Percentiles rank a stretch among this genome's conserved stretches.
phyloP scores from a whole-genome alignment of 768 basidiomycete genomes.

The Naganishia kalamii region DNA sequence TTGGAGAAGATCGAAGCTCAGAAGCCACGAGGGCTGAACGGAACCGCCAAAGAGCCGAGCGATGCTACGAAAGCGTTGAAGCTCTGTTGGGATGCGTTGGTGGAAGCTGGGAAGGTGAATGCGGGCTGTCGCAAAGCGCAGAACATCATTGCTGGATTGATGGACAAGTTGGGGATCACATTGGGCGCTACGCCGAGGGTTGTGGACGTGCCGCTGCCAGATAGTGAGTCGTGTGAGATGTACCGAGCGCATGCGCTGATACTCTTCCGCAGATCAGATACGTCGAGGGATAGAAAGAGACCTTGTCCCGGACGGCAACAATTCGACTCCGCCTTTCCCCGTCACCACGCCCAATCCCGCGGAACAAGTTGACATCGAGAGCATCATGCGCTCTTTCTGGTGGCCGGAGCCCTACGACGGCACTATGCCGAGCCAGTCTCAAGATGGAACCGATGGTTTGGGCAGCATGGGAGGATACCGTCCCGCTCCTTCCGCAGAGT shows the following conservation, averaged over 20 bases:
- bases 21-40: conserved; percentile 1
- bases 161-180: conserved; percentile 23
- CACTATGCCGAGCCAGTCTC: not conserved
- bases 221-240: not conserved
- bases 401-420: conserved; percentile 11
- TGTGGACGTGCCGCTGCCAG: not conserved
- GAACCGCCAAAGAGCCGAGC: not conserved
- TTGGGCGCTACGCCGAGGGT: not conserved
- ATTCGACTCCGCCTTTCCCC: not conserved
- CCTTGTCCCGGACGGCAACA: too few species aligned
- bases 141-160: conserved; percentile 23
- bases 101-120: conserved; percentile 28
- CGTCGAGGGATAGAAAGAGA: too few species aligned
- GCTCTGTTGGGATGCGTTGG: conserved; percentile 28
- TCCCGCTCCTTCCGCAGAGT: too few species aligned
- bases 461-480: not conserved
- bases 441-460: not conserved
- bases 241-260: not conserved
- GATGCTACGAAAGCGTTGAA: conserved; percentile 14
- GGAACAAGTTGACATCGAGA: not conserved
- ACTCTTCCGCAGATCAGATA: not conserved
- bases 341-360: not conserved
- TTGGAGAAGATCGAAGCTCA: conserved; percentile 14
- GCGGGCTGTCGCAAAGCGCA: conserved; percentile 26
- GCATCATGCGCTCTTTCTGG: conserved; percentile 14